Conservation (phyloP, 768 basidiomycete genomes). For the Peribolospora kevripleyi region DNA sequence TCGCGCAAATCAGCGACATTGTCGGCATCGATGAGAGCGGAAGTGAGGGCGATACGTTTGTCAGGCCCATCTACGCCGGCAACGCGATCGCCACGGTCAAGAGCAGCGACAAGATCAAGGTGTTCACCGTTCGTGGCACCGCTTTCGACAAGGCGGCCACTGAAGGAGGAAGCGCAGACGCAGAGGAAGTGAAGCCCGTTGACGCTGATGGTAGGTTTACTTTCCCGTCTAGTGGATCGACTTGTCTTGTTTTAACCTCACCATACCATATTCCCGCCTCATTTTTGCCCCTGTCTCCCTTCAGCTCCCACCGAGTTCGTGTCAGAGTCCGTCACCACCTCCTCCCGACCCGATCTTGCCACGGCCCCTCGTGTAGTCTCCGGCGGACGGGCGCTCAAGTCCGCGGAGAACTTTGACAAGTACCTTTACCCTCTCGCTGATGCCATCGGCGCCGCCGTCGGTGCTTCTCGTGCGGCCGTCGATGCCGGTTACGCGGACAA, state of each 20-base stretch:
- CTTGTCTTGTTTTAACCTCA: no score
- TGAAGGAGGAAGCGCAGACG: conserved; percentile 31
- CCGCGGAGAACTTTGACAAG: conserved; percentile 68
- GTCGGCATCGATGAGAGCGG: conserved; percentile 4
- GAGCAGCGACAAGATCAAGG: conserved; percentile 55
- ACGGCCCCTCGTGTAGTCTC: conserved; percentile 72
- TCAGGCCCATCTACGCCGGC: conserved; percentile 88
- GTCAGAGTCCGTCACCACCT: conserved; percentile 44
- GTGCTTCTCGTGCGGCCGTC: conserved; percentile 92
- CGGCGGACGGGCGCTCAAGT: conserved; percentile 84
- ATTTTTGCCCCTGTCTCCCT: not conserved
- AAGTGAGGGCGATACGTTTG: conserved; percentile 38
- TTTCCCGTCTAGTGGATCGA: not conserved
- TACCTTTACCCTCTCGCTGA: conserved; percentile 82
- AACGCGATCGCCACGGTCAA: conserved; percentile 87
- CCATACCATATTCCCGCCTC: no score
- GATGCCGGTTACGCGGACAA: conserved; percentile 97
- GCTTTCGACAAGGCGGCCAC: conserved; percentile 37
- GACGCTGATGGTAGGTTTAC: not conserved
- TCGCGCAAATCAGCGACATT: conserved; percentile 31
- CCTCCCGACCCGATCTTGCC: conserved; percentile 76
- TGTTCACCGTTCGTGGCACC: conserved; percentile 83
- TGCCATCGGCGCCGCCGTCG: conserved; percentile 76
- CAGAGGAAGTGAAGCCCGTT: conserved; percentile 10
- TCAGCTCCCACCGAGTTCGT: conserved; percentile 17